Percentiles rank a stretch among this genome's conserved stretches.
Conservation (phyloP, 768 basidiomycete genomes). For the Trametes meyenii region DNA sequence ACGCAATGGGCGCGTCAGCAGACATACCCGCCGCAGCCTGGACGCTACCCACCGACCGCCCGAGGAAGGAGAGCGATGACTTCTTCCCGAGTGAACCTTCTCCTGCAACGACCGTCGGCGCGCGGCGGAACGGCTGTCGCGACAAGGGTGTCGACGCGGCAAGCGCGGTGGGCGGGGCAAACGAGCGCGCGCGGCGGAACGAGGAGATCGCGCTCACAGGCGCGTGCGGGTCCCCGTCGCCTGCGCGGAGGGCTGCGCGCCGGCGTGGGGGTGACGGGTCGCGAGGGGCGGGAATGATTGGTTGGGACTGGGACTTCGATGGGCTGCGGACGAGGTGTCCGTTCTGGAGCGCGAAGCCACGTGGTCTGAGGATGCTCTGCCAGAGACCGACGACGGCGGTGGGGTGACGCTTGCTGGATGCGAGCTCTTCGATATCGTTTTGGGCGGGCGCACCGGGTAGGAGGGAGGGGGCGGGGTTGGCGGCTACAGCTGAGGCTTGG, state of each 20-base stretch:
- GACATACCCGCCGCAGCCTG: conserved; percentile 7
- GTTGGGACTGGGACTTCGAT: conserved; percentile 43
- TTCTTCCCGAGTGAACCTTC: background rate
- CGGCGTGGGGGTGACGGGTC: conserved; percentile 15
- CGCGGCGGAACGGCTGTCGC: conserved; percentile 21
- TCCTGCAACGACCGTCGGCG: background rate
- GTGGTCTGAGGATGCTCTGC: conserved; percentile 64
- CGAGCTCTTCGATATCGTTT: conserved; percentile 60
- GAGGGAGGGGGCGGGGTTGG: background rate
- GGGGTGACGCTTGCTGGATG: conserved; percentile 59
- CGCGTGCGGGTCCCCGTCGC: conserved; percentile 3
- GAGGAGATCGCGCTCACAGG: conserved; percentile 51
- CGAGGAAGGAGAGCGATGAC: conserved; percentile 10
- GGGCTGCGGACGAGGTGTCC: conserved; percentile 67
- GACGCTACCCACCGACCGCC: conserved; percentile 18
- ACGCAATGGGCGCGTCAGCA: conserved; percentile 19
- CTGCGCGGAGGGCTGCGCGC: conserved; percentile 6
- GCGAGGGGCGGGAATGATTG: conserved; percentile 1
- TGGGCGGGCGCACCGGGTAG: background rate
- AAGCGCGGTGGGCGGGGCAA: conserved; percentile 48
- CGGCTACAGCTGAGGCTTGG: background rate
- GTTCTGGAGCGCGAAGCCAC: conserved; percentile 65
- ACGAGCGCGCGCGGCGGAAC: conserved; percentile 68
- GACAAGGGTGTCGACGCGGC: conserved; percentile 35
- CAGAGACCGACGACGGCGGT: conserved; percentile 68